Conservation (phyloP, 805 yeast species). For the Zygotorulaspora sp. region DNA sequence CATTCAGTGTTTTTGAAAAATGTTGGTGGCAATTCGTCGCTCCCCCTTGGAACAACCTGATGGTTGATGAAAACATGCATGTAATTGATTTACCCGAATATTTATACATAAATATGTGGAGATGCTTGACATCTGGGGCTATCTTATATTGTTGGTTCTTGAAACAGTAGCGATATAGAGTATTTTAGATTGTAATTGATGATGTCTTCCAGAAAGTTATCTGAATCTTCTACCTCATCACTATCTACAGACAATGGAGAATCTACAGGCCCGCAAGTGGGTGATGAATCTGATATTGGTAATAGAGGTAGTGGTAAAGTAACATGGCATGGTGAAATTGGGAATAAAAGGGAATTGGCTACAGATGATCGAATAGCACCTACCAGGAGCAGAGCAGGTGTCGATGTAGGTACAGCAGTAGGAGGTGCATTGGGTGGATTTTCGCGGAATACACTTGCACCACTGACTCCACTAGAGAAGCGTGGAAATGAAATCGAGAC, state of each 20-base stretch:
- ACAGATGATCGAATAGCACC: not conserved
- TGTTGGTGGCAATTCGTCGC: too few species aligned
- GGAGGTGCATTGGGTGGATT: constrained; percentile 2
- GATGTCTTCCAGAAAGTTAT: constrained; percentile 2
- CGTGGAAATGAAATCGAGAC: constrained; percentile 1
- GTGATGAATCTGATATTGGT: constrained; percentile 1
- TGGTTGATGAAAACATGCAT: too few species aligned
- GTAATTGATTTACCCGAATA: too few species aligned
- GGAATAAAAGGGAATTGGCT: constrained; percentile 1
- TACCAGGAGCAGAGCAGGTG: not conserved
- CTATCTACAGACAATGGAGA: not conserved
- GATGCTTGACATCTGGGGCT: too few species aligned
- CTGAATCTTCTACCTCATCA: constrained; percentile 6
- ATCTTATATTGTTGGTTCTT: too few species aligned
- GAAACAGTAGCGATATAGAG: too few species aligned
- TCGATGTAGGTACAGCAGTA: not conserved
- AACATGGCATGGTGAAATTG: constrained; percentile 9
- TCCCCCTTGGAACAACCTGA: too few species aligned
- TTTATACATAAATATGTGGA: too few species aligned
- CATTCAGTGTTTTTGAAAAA: too few species aligned
- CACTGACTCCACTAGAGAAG: constrained; percentile 9
- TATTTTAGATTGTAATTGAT: too few species aligned
- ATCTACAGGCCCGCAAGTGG: not conserved
- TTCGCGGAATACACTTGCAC: constrained; percentile 7
- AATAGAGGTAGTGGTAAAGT: constrained; percentile 4